Conservation (phyloP, 2,329 filamentous ascomycete genomes). For the Nannizzia gypsea region DNA sequence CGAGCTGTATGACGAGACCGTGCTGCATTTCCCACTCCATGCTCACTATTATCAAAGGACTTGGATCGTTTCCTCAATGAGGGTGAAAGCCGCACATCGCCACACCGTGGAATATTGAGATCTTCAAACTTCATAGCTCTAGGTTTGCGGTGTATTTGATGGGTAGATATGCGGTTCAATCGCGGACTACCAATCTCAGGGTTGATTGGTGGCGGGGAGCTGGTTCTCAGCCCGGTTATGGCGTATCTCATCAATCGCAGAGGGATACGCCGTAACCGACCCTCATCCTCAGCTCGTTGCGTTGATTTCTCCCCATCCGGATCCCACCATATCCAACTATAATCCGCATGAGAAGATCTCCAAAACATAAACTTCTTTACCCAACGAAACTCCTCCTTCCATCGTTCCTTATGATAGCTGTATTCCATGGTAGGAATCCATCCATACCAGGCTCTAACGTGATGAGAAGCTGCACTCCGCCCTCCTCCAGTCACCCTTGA, state of each 20-base stretch:
- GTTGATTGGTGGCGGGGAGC: constrained; percentile 19
- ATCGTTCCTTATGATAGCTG: constrained; percentile 20
- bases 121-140: not conserved
- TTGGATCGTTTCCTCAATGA: not conserved
- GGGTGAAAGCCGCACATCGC: not conserved
- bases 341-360: constrained; percentile 26
- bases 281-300: constrained; percentile 15
- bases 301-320: constrained; percentile 20
- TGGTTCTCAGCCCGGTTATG: constrained; percentile 12
- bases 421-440: constrained; percentile 28
- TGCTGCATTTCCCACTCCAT: not conserved
- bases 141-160: not conserved
- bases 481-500: constrained; percentile 24
- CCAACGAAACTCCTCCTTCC: constrained; percentile 15
- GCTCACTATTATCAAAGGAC: not conserved
- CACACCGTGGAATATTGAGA: not conserved
- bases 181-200: not conserved
- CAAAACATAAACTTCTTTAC: constrained; percentile 23
- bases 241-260: constrained; percentile 21
- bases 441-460: constrained; percentile 33
- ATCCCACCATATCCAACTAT: constrained; percentile 34
- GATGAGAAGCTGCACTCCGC: constrained; percentile 23
- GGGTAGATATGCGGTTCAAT: not conserved
- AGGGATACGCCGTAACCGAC: constrained; percentile 18
- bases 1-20: not conserved